These are phyloP conservation scores for Macrophomina tecta DNA, from an alignment of 2,329 filamentous ascomycete genomes.

Conservation along the genomic window DNA sequence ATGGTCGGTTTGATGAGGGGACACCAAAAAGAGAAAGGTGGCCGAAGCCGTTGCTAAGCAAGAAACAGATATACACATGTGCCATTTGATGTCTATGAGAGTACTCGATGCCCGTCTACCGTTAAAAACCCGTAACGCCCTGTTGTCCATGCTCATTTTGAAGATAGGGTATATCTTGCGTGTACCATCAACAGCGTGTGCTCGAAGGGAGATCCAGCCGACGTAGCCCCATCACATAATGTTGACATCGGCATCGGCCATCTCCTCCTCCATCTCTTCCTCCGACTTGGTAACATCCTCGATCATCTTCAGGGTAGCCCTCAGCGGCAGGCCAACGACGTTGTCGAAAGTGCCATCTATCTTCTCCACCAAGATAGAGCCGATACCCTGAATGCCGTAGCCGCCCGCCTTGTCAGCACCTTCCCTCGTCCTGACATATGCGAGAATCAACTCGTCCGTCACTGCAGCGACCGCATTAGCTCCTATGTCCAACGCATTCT, in stretches of 20 bases:
- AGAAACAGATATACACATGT: constrained; percentile 7
- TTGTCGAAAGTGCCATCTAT: constrained; percentile 93
- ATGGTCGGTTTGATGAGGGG: no score
- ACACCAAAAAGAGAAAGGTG: no score
- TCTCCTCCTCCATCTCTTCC: constrained; percentile 59
- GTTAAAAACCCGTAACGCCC: constrained; percentile 13
- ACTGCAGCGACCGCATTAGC: constrained; percentile 43
- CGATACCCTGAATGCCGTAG: constrained; percentile 91
- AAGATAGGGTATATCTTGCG: constrained; percentile 26
- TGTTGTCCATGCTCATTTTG: constrained; percentile 15
- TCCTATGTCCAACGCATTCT: neutral
- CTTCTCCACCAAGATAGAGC: constrained; percentile 83
- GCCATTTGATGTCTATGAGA: constrained; percentile 15
- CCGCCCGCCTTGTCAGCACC: constrained; percentile 96
- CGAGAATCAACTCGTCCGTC: constrained; percentile 81
- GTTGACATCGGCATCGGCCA: constrained; percentile 17
- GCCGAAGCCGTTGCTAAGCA: neutral
- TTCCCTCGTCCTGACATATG: constrained; percentile 83
- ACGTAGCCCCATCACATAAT: neutral
- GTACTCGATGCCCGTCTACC: constrained; percentile 9
- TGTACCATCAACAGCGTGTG: constrained; percentile 21
- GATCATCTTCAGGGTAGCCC: constrained; percentile 77
- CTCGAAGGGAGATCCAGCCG: constrained; percentile 2
- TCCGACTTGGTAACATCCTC: constrained; percentile 86
- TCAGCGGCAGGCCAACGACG: constrained; percentile 86